Evolutionary conservation across 2,329 filamentous ascomycete genomes (phyloP), one percentile per base, ranked within the genome.

Genomic region (Didymella lethalis): DNA sequence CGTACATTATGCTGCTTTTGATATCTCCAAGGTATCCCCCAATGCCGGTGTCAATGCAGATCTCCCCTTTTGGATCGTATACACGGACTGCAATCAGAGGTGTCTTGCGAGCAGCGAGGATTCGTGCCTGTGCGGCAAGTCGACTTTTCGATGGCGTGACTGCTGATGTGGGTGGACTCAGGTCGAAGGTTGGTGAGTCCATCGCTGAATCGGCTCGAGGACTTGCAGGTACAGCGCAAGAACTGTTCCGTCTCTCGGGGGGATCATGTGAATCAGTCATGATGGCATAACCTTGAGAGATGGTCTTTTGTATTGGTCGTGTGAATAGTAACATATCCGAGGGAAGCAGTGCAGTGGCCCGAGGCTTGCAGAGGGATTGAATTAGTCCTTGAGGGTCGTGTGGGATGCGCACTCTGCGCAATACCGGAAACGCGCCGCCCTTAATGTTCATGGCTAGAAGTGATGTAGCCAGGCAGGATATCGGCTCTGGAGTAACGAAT

Each of bases 321-420:
- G 59, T 59, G 23, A 66, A 57, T 32, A 61, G 47, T 6, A 54
- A 49, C 18, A 75, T 76, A 1, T 72, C 73, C 2, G 62, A 59
- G 2, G 83, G 80, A 23, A 84, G 77, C 40, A 86, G 82, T 20
- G 85, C 79, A 29, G 81, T 81, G 29, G 84, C 84, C 4, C 83
- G 78, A 0, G 90, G 90, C 43, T 83, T 84, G 74, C 90, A 93
- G 1, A 92, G 81, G 1, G 81, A 77, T 75, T 93, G 90, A 62
- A 93, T 86, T 7, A 85, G 66, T 26, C 90, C 90, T 5, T 90
- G 85, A 1, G 88, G 84, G 64, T 93, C 90, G 57, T 86, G 86
- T 1, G 89, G 90, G 0, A 86, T 81, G 53, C 90, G 85, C 18
- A 93, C 77, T 1, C 72, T 78, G 10, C 78, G 80, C 10, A 93